Percentiles rank a stretch among this genome's conserved stretches.
These are phyloP conservation scores for Cajanus cajan DNA, from an alignment of 306 rosid genomes.

Conservation along the genomic window DNA sequence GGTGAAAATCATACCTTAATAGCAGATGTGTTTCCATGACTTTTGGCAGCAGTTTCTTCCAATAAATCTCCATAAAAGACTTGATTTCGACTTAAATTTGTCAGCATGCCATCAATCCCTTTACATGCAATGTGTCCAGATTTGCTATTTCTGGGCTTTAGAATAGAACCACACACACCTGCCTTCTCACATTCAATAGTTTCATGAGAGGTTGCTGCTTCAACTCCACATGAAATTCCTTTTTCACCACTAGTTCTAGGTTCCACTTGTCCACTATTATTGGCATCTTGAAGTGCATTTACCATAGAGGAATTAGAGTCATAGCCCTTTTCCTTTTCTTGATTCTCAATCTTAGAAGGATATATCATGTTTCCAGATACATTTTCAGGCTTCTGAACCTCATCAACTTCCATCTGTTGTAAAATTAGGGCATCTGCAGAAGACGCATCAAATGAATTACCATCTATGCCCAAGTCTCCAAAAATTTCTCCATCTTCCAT, in stretches of 20 bases:
- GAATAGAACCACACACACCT: conserved; percentile 19
- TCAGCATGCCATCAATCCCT: conserved; percentile 8
- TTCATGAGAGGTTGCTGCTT: conserved; percentile 26
- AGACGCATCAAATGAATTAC: conserved; percentile 30
- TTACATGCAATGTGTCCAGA: no score
- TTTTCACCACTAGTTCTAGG: conserved; percentile 22
- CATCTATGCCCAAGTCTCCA: conserved; percentile 43
- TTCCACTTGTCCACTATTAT: conserved; percentile 32
- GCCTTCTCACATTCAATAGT: conserved; percentile 4
- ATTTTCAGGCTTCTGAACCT: conserved; percentile 32
- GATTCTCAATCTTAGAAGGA: conserved; percentile 12
- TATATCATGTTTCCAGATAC: conserved; percentile 9
- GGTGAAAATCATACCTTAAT: conserved; percentile 42
- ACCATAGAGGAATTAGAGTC: conserved; percentile 23
- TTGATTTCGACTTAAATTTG: conserved; percentile 32
- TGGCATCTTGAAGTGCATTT: conserved; percentile 24
- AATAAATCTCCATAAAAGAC: conserved; percentile 20
- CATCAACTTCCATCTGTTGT: conserved; percentile 33
- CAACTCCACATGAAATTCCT: conserved; percentile 21
- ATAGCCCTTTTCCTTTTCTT: conserved; percentile 31
- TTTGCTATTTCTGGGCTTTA: conserved; percentile 13
- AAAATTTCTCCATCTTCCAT: conserved; percentile 86
- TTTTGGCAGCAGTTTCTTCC: conserved; percentile 31
- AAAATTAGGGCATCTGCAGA: conserved; percentile 36
- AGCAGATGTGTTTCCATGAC: conserved; percentile 22